Evolutionary conservation across 306 rosid genomes (phyloP).

Genomic region (Cucumis melo): DNA sequence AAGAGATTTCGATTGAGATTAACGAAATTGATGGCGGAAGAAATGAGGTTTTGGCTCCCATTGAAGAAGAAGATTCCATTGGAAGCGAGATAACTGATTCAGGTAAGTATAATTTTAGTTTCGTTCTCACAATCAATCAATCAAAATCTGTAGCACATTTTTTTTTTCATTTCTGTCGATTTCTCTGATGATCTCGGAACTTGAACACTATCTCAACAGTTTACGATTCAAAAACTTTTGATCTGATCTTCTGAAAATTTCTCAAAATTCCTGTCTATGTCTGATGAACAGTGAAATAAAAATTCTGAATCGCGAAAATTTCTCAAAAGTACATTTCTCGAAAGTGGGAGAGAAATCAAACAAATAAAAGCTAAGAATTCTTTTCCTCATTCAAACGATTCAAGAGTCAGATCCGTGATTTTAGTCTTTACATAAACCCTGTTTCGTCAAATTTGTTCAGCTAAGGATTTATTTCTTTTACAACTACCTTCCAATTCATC

Average conservation of each 20-base stretch:
- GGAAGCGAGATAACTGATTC: conserved; percentile 78
- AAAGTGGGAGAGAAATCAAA: not conserved
- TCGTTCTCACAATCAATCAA: not conserved
- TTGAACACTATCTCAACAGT: not conserved
- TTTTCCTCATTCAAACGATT: not conserved
- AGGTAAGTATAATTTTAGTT: conserved; percentile 31
- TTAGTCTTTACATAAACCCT: not conserved
- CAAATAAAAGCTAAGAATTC: not conserved
- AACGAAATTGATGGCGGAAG: conserved; percentile 20
- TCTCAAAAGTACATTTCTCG: not conserved
- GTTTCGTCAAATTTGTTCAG: not conserved
- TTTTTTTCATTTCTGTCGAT: not conserved
- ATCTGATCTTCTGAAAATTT: not conserved
- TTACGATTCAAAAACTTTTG: not conserved
- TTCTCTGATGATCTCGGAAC: not conserved
- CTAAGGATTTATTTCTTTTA: not conserved
- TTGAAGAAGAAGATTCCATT: conserved; percentile 55
- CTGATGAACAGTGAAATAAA: not conserved
- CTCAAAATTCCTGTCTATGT: not conserved
- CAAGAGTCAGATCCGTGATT: conserved; percentile 20
- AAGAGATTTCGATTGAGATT: conserved; percentile 19
- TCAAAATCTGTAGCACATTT: not conserved
- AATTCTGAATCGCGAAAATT: not conserved
- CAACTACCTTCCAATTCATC: not conserved
- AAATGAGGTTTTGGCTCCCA: conserved; percentile 9